Evolutionary conservation across 257 asterid species (phyloP), one percentile per base, ranked within the genome.

Genomic region (Marsdenia floribunda): DNA sequence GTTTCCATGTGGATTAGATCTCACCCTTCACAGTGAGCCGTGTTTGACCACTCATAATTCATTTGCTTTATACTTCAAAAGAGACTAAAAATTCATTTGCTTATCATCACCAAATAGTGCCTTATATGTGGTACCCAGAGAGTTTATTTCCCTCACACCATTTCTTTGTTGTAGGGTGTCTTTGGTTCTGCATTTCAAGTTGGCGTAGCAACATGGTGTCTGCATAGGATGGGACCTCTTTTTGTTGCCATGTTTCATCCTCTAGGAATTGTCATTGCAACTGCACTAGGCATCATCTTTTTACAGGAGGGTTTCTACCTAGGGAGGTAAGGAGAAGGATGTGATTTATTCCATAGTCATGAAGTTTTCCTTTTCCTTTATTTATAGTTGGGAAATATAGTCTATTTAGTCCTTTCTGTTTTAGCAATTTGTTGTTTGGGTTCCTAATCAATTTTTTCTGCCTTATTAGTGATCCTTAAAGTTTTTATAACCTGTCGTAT

Each of bases 151-250:
- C 55, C 55, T 54, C 59, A 66, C 18, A 65, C 12, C 47, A 49
- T 77, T 58, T 4, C 14, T 49, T 49, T 70, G 54, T 42, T 49
- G 7, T 50, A 93, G 97, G 98, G 93, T 55, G 73, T 92, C 68
- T 81, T 91, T 54, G 98, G 96, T 53, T 91, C 98, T 71, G 97
- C 97, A 67, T 80, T 94, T 83, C 97, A 92, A 81, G 98, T 91
- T 77, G 73, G 96, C 65, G 79, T 93, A 75, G 72, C 60, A 21
- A 64, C 83, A 40, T 93, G 98, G 98, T 90, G 97, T 76, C 78
- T 93, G 70, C 93, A 69, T 69, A 85, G 73, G 85, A 86, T 67
- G 82, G 97, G 97, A 72, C 97, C 98, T 50, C 91, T 93, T 83
- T 93, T 94, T 68, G 93, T 92, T 73, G 85, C 93, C 21, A 80